phyloP scores from a whole-genome alignment of 1,284 basidiomycete genomes.

The Sporisorium iseilematis-ciliati region DNA sequence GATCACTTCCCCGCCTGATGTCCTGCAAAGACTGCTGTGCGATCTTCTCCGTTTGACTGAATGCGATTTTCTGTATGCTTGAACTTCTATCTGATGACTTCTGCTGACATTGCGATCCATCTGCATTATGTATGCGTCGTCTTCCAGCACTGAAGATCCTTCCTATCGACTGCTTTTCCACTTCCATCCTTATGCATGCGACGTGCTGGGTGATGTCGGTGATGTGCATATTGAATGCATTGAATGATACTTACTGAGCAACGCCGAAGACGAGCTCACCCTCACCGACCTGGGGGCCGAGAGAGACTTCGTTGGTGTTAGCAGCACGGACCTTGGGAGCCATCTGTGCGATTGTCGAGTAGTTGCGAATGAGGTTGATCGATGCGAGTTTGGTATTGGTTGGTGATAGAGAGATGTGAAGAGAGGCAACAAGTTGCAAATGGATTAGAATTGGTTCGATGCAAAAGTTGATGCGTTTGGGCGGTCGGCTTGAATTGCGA shows the following conservation, averaged over 20 bases:
- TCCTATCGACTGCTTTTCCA: too few species aligned
- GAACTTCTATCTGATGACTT: too few species aligned
- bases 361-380: neutral
- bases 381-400: slow-evolving; percentile 6
- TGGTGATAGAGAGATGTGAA: neutral
- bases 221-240: neutral
- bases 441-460: slow-evolving; percentile 26
- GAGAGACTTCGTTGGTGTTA: slow-evolving; percentile 64
- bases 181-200: slow-evolving; percentile 2
- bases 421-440: slow-evolving; percentile 2
- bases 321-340: slow-evolving; percentile 67
- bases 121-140: too few species aligned
- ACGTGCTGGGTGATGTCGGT: slow-evolving; percentile 16
- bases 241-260: slow-evolving; percentile 61
- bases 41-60: too few species aligned
- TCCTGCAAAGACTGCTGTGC: too few species aligned
- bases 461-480: neutral
- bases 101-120: too few species aligned
- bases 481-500: neutral
- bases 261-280: slow-evolving; percentile 70
- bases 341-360: slow-evolving; percentile 53
- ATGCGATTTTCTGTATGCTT: too few species aligned
- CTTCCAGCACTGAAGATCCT: too few species aligned
- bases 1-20: too few species aligned
- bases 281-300: slow-evolving; percentile 69